Base-by-base conservation (phyloP, 768 basidiomycete species). In the Pleurotus tuoliensis region DNA sequence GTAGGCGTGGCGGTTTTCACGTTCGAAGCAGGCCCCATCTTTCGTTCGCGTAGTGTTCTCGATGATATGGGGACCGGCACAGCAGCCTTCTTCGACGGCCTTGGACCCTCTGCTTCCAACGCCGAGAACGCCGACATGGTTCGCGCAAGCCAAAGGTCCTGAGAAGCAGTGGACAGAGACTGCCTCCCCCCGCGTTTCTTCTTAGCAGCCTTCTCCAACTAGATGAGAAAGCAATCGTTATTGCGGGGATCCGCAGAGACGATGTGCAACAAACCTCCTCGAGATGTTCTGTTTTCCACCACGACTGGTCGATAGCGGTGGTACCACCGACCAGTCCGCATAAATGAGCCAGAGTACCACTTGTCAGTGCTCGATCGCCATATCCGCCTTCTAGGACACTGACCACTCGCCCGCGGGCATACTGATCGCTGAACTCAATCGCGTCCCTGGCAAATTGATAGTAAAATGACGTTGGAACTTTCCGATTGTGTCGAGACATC, bases 311-410 rank as follows among this genome's bases (percentile, higher is more conserved):
- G n/a, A 79, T 73, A 6, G 64, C 62, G 0, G 62, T 62, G 38
- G 70, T 66, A 13, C 71, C 67, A 45, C 73, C 77, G 1, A 74
- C 76, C 18, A 98, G 71, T 3, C 94, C 95, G 5, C 74, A 73
- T 1, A 96, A 68, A 66, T 94, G 90, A 0, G 93, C 90, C 81
- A 94, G 83, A 0, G 87, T 80, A 0, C 90, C 96, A 59, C 90
- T 93, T 5, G 76, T 84, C 55, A 98, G 75, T 0, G 96, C 94
- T 5, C 88, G 80, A 67, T 98, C 94, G 62, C 91, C 92, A 65
- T 98, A 98, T 1, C 95, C 96, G 1, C 96, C 96, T 72, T 99
- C 96, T 1, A 99, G 82, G 0, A 98, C 90, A 62, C 92, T 94
- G 39, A 98, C 77, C 4, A 96, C 63, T 41, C 84, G 80, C 0